A percentile compares a stretch with the other conserved stretches of the same genome.
Evolutionary conservation across 1,284 basidiomycete species (phyloP).

Genomic region (Tilletia caries): DNA sequence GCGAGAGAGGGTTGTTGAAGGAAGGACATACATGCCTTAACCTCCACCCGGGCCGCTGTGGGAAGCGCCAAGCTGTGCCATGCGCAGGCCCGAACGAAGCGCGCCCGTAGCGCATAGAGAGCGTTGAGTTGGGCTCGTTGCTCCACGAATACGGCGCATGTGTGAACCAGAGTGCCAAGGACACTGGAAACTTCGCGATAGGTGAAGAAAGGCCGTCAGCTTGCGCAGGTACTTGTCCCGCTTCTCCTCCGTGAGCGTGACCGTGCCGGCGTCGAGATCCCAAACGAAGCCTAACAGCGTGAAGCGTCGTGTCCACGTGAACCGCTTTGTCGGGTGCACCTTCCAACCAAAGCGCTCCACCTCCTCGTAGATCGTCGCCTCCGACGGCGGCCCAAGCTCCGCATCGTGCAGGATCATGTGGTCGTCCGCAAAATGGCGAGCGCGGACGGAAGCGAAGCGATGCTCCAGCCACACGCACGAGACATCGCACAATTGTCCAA

Average conservation of each 20-base stretch:
- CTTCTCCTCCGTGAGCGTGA: neutral
- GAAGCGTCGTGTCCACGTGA: neutral
- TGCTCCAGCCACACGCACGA: neutral
- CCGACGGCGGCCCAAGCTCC: neutral
- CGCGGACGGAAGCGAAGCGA: neutral
- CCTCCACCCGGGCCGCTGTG: neutral
- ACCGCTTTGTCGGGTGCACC: neutral
- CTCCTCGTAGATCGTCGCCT: neutral
- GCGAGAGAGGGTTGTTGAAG: neutral
- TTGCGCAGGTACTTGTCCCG: neutral
- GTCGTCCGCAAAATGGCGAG: neutral
- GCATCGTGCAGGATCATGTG: neutral
- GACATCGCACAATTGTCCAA: neutral
- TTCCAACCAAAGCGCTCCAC: neutral
- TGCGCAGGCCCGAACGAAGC: neutral
- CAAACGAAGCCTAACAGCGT: neutral
- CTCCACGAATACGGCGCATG: neutral
- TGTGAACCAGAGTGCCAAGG: neutral
- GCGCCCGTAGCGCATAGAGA: neutral
- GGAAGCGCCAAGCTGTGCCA: neutral
- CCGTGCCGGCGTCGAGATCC: neutral
- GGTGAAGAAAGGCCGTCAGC: neutral
- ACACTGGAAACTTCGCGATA: neutral
- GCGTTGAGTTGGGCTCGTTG: neutral
- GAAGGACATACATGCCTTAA: neutral